A percentile compares a stretch with the other conserved stretches of the same genome.
These are phyloP conservation scores for Friedmanniomyces simplex DNA, from an alignment of 495 filamentous ascomycete species.

Conservation along the genomic window DNA sequence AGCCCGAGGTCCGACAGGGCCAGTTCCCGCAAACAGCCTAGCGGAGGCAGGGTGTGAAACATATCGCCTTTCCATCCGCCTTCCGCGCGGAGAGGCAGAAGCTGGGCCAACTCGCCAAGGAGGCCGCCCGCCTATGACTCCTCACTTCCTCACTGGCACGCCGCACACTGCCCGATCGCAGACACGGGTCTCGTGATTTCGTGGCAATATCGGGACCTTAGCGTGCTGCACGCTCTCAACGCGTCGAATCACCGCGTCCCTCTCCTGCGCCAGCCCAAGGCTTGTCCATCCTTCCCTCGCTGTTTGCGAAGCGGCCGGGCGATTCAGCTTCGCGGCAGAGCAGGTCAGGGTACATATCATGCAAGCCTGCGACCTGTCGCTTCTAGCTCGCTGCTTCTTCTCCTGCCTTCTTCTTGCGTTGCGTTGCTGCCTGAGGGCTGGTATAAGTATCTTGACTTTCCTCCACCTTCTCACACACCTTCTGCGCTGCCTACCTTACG, in stretches of 20 bases:
- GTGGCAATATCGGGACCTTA: slow-evolving; percentile 11
- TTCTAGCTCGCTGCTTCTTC: neutral
- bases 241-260: slow-evolving; percentile 23
- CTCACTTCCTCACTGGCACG: too few relatives aligned
- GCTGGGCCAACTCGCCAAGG: too few relatives aligned
- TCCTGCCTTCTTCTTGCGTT: neutral
- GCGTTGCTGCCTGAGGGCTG: neutral
- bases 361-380: neutral
- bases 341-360: slow-evolving; percentile 1
- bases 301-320: neutral
- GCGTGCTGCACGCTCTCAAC: slow-evolving; percentile 13
- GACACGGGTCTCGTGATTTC: slow-evolving; percentile 17
- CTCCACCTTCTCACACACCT: neutral
- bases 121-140: neutral
- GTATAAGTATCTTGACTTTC: slow-evolving; percentile 2
- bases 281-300: slow-evolving; percentile 1
- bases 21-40: neutral
- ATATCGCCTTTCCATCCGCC: neutral
- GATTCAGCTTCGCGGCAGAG: neutral
- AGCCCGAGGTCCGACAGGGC: too few relatives aligned
- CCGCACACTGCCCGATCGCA: neutral
- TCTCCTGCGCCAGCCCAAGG: neutral
- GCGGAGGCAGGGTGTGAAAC: neutral
- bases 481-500: neutral
- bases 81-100: neutral